Percentiles rank a stretch among this genome's conserved stretches.
Evolutionary conservation across 805 yeast species (phyloP).

Genomic region (Starmera pachycereana): DNA sequence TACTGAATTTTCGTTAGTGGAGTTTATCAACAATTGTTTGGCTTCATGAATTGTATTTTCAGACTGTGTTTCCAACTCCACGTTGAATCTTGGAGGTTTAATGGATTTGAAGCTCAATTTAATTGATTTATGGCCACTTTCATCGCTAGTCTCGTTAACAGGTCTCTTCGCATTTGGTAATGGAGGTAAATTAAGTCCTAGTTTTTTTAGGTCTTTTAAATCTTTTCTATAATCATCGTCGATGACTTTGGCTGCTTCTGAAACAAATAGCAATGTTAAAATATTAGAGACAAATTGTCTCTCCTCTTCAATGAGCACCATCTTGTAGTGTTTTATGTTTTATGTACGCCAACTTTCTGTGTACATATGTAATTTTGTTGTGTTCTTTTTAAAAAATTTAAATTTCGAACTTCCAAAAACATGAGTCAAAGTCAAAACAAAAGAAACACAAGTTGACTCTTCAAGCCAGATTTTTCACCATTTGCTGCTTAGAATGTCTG

Average conservation of each 20-base stretch:
- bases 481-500: too few species aligned
- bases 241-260: background rate
- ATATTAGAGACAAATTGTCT: constrained; percentile 1
- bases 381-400: too few species aligned
- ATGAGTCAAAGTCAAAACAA: too few species aligned
- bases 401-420: too few species aligned
- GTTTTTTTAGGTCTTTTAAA: constrained; percentile 22
- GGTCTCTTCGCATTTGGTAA: constrained; percentile 28
- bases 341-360: too few species aligned
- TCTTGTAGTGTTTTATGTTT: too few species aligned
- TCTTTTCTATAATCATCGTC: constrained; percentile 19
- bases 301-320: background rate
- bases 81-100: constrained; percentile 58
- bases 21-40: constrained; percentile 18
- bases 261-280: background rate
- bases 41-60: constrained; percentile 24
- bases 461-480: too few species aligned
- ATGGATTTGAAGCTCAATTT: constrained; percentile 48
- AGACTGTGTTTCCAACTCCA: constrained; percentile 15
- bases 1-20: constrained; percentile 14
- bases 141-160: background rate
- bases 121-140: background rate
- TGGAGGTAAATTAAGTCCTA: constrained; percentile 39
- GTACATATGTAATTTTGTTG: too few species aligned
- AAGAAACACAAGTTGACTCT: too few species aligned